Base-by-base conservation (phyloP, 192 early-diverging fungal genomes). In the Spizellomyces punctatus region DNA sequence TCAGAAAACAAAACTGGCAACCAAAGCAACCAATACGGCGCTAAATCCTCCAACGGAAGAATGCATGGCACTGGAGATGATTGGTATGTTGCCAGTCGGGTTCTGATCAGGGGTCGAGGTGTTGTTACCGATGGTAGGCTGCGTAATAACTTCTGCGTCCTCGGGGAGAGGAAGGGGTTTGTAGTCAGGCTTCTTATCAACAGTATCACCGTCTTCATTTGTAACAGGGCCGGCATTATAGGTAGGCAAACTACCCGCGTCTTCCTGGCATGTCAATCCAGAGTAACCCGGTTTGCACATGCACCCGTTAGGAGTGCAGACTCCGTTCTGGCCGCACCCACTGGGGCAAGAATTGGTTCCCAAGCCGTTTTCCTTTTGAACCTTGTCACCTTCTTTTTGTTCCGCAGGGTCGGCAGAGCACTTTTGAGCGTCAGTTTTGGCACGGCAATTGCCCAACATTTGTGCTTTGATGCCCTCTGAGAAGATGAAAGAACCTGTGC, bases 401-500 rank as follows among this genome's bases (percentile, higher is more conserved):
- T 43, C 46, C 6, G 49, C 46, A 17, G 58, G 56, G n/a, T 46
- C 58, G 8, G 46, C 44, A 21, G 49, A 17, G 17, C 46, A 8
- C 42, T 41, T 22, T 45, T 36, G 43, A 1, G 58, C 69, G n/a
- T 71, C 42, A 55, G 46, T 43, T 22, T 62, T 62, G 44, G 69
- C 69, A 60, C 59, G 69, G 59, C 69, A 71, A 50, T 60, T 62
- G 58, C 45, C 48, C 7, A 71, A 43, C 69, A 71, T 60, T 17
- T 62, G 19, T 4, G 59, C n/a, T 50, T 71, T 71, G 41, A 44
- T 27, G 1, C 21, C 7, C 16, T 71, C 69, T 8, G 69, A 41
- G 48, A 71, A 71, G 58, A 71, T 61, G 69, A 62, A 71, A n/a
- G 69, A 62, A 14, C 69, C 69, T 21, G 59, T 46, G 58, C 19